Percentiles rank a stretch among this genome's conserved stretches.
Evolutionary conservation across 352 stramenopile species (phyloP).

Genomic region (Globisporangium parvum): DNA sequence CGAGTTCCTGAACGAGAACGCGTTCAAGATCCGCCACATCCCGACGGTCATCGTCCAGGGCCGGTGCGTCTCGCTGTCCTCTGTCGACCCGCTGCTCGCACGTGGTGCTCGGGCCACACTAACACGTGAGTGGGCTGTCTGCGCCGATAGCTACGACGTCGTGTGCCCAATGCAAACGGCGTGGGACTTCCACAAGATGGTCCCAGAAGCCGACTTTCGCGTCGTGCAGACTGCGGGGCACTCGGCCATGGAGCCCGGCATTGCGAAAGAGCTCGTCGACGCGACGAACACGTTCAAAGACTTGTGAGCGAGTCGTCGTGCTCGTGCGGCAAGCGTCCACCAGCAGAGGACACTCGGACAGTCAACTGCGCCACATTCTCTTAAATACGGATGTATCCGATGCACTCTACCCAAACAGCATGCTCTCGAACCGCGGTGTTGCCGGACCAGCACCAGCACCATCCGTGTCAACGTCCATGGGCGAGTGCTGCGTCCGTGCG

Average conservation of each 20-base stretch:
- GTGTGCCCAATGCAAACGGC: conserved; percentile 85
- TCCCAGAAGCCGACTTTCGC: conserved; percentile 64
- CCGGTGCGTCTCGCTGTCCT: conserved; percentile 32
- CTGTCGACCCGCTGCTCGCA: background rate
- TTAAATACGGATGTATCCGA: background rate
- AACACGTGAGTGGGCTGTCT: background rate
- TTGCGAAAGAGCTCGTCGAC: conserved; percentile 62
- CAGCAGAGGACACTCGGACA: background rate
- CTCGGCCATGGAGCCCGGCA: conserved; percentile 69
- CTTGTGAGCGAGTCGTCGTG: no score
- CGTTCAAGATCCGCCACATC: conserved; percentile 89
- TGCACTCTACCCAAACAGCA: conserved; percentile 4
- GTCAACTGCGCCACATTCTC: background rate
- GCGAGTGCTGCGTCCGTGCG: conserved; percentile 15
- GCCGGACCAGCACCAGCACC: background rate
- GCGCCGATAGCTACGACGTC: conserved; percentile 66
- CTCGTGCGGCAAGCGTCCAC: no score
- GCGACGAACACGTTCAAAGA: conserved; percentile 65
- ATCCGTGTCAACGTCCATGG: conserved; percentile 2
- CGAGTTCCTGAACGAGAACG: conserved; percentile 86
- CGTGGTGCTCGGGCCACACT: background rate
- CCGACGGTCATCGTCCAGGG: conserved; percentile 90
- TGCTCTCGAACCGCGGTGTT: conserved; percentile 2
- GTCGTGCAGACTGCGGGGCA: conserved; percentile 73
- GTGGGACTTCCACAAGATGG: conserved; percentile 82